phyloP scores from a whole-genome alignment of 768 basidiomycete genomes.

The Cubamyces sp. region DNA sequence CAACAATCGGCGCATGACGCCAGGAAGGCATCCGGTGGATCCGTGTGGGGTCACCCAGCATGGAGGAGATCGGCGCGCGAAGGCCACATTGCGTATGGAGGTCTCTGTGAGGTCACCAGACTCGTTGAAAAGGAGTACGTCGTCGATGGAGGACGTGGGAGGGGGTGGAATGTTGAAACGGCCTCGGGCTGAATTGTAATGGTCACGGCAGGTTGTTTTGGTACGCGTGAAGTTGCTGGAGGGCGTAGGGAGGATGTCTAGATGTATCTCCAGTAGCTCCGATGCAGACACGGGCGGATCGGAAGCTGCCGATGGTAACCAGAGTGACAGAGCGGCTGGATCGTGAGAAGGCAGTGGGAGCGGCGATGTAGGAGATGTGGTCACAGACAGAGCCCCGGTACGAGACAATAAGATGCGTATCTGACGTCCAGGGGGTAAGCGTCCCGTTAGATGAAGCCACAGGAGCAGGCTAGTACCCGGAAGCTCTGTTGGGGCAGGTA shows the following conservation, averaged over 20 bases:
- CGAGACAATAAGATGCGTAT: conserved; percentile 18
- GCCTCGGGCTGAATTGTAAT: conserved; percentile 66
- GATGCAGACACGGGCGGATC: neutral
- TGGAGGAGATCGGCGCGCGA: conserved; percentile 47
- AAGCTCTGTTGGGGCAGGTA: neutral
- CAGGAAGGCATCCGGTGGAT: conserved; percentile 69
- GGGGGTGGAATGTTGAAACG: conserved; percentile 51
- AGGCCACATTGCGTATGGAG: conserved; percentile 72
- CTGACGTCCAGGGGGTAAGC: conserved; percentile 11
- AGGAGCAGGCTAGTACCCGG: conserved; percentile 4
- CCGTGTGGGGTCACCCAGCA: conserved; percentile 70
- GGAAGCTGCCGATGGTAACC: conserved; percentile 4
- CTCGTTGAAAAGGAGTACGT: conserved; percentile 69
- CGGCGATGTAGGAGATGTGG: conserved; percentile 20
- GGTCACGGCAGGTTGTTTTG: conserved; percentile 68
- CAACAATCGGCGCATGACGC: conserved; percentile 71
- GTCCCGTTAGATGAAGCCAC: neutral
- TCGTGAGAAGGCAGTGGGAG: conserved; percentile 16
- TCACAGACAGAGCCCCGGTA: conserved; percentile 23
- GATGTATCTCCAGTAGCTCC: conserved; percentile 47
- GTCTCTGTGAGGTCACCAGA: conserved; percentile 60
- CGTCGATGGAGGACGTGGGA: conserved; percentile 36
- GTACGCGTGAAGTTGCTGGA: conserved; percentile 63
- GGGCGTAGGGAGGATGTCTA: conserved; percentile 60
- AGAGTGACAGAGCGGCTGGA: conserved; percentile 32